These are phyloP conservation scores for Colletotrichum paranaense DNA, from an alignment of 2,329 filamentous ascomycete genomes.

Conservation along the genomic window DNA sequence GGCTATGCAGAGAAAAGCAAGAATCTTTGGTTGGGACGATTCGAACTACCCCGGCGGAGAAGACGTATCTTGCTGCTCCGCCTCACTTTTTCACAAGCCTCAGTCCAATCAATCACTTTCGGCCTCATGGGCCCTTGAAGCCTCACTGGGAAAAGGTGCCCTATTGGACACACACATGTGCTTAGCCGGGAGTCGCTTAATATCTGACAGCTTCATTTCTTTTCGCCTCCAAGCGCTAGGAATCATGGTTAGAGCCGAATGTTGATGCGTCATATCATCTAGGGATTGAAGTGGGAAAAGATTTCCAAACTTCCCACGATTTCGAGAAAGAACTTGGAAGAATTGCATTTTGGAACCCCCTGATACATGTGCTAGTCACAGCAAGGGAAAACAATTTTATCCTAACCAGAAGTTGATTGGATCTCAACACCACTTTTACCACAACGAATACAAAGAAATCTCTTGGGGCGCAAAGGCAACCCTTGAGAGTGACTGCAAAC, in stretches of 20 bases:
- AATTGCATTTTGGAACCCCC: background rate
- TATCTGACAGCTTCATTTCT: background rate
- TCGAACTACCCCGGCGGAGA: background rate
- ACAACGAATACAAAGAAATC: background rate
- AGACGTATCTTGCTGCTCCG: background rate
- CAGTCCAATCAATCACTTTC: background rate
- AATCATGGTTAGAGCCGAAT: background rate
- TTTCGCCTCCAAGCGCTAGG: background rate
- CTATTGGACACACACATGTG: background rate
- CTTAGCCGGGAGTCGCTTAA: background rate
- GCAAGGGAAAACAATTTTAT: background rate
- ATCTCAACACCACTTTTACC: background rate
- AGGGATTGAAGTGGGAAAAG: background rate
- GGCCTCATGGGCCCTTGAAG: background rate
- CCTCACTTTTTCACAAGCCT: background rate
- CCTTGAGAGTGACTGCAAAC: background rate
- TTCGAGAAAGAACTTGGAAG: background rate
- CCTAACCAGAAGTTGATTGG: background rate
- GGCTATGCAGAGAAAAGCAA: background rate
- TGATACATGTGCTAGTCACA: background rate
- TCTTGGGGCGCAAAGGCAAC: background rate
- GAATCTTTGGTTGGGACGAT: background rate
- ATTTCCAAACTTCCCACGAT: background rate
- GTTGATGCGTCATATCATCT: background rate
- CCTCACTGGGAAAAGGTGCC: background rate